Evolutionary conservation across 441 rosid genomes (phyloP).

Genomic region (Pelargonium cotyledonis): DNA sequence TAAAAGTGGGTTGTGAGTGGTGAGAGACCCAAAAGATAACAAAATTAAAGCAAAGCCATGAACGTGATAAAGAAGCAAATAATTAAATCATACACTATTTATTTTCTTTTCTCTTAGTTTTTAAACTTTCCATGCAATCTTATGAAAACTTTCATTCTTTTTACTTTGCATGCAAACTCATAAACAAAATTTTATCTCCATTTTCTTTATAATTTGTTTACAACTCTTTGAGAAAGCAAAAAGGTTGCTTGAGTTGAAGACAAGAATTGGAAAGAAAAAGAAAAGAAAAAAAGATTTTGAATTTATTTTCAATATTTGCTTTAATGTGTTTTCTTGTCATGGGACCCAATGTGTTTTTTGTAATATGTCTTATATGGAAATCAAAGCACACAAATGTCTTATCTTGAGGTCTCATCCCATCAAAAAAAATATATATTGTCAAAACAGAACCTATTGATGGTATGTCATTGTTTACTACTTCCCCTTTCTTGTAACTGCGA

Average conservation of each 20-base stretch:
- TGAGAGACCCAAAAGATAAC: background rate
- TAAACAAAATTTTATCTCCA: background rate
- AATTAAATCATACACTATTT: background rate
- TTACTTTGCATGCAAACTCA: slow-evolving; percentile 1
- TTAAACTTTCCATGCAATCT: slow-evolving; percentile 2
- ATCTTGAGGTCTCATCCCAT: slow-evolving; percentile 6
- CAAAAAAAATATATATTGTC: slow-evolving; percentile 16
- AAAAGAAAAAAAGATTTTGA: slow-evolving; percentile 10
- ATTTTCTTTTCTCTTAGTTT: background rate
- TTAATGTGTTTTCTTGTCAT: slow-evolving; percentile 35
- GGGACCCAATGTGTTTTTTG: slow-evolving; percentile 33
- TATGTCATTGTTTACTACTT: background rate
- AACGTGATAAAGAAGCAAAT: slow-evolving; percentile 11
- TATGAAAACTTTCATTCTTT: background rate
- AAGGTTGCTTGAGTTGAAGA: slow-evolving; percentile 36
- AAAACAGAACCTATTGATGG: slow-evolving; percentile 12
- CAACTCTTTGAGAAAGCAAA: background rate
- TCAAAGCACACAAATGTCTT: slow-evolving; percentile 18
- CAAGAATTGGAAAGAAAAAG: slow-evolving; percentile 15
- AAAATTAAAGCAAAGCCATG: slow-evolving; percentile 6
- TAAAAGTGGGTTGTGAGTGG: slow-evolving; percentile 2
- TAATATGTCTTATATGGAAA: slow-evolving; percentile 37
- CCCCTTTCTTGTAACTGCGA: background rate
- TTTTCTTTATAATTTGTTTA: background rate
- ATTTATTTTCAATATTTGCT: slow-evolving; percentile 31